Conservation (phyloP, 192 early-diverging fungal species). For the Cetraspora pellucida region DNA sequence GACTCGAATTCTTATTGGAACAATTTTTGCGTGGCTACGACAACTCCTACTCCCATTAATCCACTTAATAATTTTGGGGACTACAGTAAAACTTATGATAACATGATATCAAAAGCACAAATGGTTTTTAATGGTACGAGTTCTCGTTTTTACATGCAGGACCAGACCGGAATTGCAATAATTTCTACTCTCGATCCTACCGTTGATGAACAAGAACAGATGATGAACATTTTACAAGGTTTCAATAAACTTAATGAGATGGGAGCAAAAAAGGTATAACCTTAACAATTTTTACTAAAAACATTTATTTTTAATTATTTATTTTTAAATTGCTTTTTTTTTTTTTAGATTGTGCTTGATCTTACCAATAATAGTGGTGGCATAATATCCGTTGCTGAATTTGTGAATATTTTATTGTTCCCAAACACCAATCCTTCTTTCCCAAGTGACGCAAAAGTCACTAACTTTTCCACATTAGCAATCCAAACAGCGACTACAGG, state of each 20-base stretch:
- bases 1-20: neutral
- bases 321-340: neutral
- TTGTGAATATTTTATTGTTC: neutral
- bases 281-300: neutral
- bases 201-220: neutral
- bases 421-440: neutral
- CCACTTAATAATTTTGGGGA: neutral
- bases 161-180: neutral
- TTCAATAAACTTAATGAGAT: neutral
- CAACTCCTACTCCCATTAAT: neutral
- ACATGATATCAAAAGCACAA: neutral
- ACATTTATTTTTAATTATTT: neutral
- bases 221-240: neutral
- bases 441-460: neutral
- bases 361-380: neutral
- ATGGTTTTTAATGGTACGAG: neutral
- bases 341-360: neutral
- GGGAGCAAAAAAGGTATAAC: conserved; percentile 1
- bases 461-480: neutral
- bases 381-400: neutral
- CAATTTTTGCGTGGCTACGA: neutral
- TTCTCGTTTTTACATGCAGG: neutral
- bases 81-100: neutral
- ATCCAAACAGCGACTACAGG: neutral
- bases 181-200: neutral